These are phyloP conservation scores for Tuber indicum DNA, from an alignment of 495 filamentous ascomycete species.

Conservation along the genomic window DNA sequence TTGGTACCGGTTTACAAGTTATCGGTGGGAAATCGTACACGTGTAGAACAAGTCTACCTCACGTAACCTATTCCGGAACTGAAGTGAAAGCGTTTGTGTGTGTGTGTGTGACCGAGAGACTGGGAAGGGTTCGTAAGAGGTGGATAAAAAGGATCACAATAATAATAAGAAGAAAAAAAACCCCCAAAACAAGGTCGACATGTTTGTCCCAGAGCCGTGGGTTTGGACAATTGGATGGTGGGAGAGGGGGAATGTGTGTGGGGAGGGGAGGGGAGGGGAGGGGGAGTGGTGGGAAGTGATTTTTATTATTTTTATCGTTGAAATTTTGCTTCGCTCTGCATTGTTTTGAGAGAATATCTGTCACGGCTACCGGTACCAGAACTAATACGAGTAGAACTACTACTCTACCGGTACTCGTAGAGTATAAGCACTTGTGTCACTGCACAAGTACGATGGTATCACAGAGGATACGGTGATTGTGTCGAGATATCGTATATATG, in stretches of 20 bases:
- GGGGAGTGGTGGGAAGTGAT: not conserved
- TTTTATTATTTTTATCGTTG: not conserved
- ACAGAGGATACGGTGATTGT: not conserved
- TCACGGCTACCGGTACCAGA: not conserved
- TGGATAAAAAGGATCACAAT: not conserved
- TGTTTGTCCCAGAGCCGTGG: slow-evolving; percentile 33
- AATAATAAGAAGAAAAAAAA: not conserved
- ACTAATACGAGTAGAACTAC: too few relatives aligned
- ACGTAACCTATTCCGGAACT: not conserved
- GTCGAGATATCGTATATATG: not conserved
- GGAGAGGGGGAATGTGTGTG: not conserved
- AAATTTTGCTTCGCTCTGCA: too few relatives aligned
- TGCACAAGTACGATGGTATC: too few relatives aligned
- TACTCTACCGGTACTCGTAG: too few relatives aligned
- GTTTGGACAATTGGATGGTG: slow-evolving; percentile 28
- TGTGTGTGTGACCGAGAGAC: not conserved
- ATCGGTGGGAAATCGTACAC: not conserved
- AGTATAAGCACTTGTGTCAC: not conserved
- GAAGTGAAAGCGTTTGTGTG: not conserved
- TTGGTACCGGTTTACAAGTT: not conserved
- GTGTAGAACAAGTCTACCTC: not conserved
- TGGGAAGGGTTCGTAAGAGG: not conserved
- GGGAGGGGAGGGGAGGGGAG: not conserved
- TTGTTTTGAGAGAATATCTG: too few relatives aligned
- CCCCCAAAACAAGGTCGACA: not conserved